A percentile compares a stretch with the other conserved stretches of the same genome.
Conservation (phyloP, 2,329 filamentous ascomycete genomes). For the Diaporthe velutina region DNA sequence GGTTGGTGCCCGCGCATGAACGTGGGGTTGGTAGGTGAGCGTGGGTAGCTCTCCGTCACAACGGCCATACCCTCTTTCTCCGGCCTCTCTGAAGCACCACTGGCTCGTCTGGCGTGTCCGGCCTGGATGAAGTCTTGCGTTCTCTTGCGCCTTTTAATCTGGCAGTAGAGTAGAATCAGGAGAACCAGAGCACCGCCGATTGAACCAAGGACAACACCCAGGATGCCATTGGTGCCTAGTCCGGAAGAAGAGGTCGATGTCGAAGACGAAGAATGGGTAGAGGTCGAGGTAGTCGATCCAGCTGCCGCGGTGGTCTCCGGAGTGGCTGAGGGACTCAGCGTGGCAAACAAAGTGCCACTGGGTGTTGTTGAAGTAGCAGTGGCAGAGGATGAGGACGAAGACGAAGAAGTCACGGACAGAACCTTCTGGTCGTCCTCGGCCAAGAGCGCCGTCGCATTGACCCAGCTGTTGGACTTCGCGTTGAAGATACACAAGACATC, state of each 20-base stretch:
- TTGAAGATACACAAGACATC: conserved; percentile 84
- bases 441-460: conserved; percentile 77
- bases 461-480: conserved; percentile 80
- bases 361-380: conserved; percentile 47
- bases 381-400: conserved; percentile 43
- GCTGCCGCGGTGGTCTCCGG: conserved; percentile 44
- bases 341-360: conserved; percentile 43
- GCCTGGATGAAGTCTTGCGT: conserved; percentile 64
- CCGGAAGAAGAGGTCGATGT: conserved; percentile 45
- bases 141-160: conserved; percentile 72
- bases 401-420: conserved; percentile 49
- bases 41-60: conserved; percentile 56
- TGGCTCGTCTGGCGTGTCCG: conserved; percentile 58
- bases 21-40: conserved; percentile 48
- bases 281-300: conserved; percentile 44
- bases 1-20: conserved; percentile 65
- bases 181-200: conserved; percentile 80
- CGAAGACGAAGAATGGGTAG: conserved; percentile 39
- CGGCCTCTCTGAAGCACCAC: conserved; percentile 54
- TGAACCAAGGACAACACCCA: conserved; percentile 87
- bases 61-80: conserved; percentile 70
- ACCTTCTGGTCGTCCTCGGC: conserved; percentile 55
- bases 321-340: conserved; percentile 42
- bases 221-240: conserved; percentile 66
- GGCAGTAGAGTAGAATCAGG: conserved; percentile 78